Evolutionary conservation across 176 grass and related monocot genomes (phyloP).

Genomic region (Oropetium thomaeum): DNA sequence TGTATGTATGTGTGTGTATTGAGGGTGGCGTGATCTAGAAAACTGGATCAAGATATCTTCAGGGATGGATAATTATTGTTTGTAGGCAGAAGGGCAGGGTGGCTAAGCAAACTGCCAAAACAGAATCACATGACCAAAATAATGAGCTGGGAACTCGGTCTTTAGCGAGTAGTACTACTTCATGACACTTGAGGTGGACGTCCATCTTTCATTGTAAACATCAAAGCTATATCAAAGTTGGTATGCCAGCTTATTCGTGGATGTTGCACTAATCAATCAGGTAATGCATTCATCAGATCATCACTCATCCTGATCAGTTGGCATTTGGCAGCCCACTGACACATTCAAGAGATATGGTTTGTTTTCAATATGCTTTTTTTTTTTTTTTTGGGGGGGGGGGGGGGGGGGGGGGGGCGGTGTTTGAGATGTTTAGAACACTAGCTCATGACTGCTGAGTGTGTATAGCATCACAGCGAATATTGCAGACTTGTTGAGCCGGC

Average conservation of each 20-base stretch:
- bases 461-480: neutral
- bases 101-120: conserved; percentile 10
- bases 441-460: too few relatives aligned
- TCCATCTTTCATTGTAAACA: conserved; percentile 11
- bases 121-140: conserved; percentile 34
- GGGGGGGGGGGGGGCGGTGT: too few relatives aligned
- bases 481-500: neutral
- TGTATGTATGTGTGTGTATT: too few relatives aligned
- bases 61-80: neutral
- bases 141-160: conserved; percentile 19
- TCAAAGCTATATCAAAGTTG: conserved; percentile 20
- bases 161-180: neutral
- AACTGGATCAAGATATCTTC: neutral
- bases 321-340: conserved; percentile 20
- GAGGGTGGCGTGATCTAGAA: neutral
- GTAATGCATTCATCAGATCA: conserved; percentile 10
- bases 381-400: too few relatives aligned
- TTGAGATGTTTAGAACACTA: too few relatives aligned
- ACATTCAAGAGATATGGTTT: neutral
- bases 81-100: conserved; percentile 19
- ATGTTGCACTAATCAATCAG: conserved; percentile 6
- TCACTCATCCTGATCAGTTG: conserved; percentile 10
- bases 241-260: conserved; percentile 28
- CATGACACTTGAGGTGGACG: conserved; percentile 23
- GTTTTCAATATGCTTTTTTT: neutral